Evolutionary conservation across 116 monocot genomes (phyloP), one percentile per base, ranked within the genome.

Genomic region (Posidonia oceanica): DNA sequence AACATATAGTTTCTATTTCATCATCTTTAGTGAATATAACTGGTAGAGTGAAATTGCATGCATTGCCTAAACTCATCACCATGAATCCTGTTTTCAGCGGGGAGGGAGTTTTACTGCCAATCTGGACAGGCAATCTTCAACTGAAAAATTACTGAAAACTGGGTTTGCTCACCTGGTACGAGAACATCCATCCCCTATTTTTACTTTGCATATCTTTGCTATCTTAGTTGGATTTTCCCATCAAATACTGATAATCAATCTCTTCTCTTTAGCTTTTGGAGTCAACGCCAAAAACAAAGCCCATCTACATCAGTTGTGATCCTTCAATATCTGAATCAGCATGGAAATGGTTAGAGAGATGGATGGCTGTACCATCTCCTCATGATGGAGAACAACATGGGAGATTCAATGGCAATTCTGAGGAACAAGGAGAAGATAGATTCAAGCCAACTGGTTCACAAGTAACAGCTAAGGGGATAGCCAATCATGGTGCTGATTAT

Each of bases 341-440:
- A 67, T 94, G 94, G 94, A 62, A 79, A 72, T 94, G 94, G 88
- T 78, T 88, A 63, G 88, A 88, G 74, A 85, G 88, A 71, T 88
- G 88, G 88, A 85, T 75, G 75, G 60, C 72, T 70, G 65, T 77
- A 20, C 48, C 66, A 18, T 75, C 39, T 39, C 39, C 56, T 3
- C 10, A 40, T 18, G 57, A n/a, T n/a, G 55, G 3, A 16, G 54
- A 55, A 70, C 69, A 69, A 55, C 18, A 51, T 8, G 14, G 13
- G 18, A 51, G 12, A 7, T 5, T 51, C 14, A 11, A 52, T 52
- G 17, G 14, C 3, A 17, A 52, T 22, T 15, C 75, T 14, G 36
- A 44, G 13, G 66, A 42, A 52, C 67, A 20, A 41, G 14, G 29
- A 55, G 67, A 59, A 59, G 72, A 61, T 20, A 72, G 52, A 29